A percentile compares a stretch with the other conserved stretches of the same genome.
Conservation (phyloP, 176 grass and related monocot genomes). For the Aegilops speltoides region DNA sequence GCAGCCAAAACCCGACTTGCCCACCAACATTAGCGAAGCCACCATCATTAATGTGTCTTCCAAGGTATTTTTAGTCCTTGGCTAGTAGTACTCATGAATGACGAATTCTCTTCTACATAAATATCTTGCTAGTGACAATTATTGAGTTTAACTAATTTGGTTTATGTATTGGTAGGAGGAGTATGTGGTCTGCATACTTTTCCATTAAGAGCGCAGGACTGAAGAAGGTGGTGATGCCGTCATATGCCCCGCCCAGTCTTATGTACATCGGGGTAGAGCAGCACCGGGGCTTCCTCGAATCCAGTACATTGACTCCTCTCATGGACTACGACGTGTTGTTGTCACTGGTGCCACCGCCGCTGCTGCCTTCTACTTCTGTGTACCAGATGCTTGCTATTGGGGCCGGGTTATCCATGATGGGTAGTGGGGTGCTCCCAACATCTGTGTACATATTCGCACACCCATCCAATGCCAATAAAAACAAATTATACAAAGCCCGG, state of each 20-base stretch:
- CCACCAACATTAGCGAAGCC: not conserved
- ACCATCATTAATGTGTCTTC: not conserved
- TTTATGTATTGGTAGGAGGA: constrained; percentile 40
- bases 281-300: not conserved
- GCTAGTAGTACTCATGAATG: too few species aligned
- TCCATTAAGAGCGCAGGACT: constrained; percentile 42
- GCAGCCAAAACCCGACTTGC: not conserved
- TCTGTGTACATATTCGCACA: too few species aligned
- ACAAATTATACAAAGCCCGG: not conserved
- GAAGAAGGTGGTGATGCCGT: not conserved
- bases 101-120: too few species aligned
- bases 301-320: not conserved
- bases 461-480: not conserved
- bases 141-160: not conserved
- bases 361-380: too few species aligned
- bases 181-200: constrained; percentile 58
- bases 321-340: not conserved
- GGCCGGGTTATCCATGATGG: too few species aligned
- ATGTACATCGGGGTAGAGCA: not conserved
- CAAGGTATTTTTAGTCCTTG: not conserved
- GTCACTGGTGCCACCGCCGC: too few species aligned
- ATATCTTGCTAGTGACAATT: not conserved
- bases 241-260: not conserved
- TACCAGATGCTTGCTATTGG: too few species aligned
- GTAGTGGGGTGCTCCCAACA: too few species aligned